These are phyloP conservation scores for Taphrina flavorubra DNA, from an alignment of 1,139 yeast species.

Conservation along the genomic window DNA sequence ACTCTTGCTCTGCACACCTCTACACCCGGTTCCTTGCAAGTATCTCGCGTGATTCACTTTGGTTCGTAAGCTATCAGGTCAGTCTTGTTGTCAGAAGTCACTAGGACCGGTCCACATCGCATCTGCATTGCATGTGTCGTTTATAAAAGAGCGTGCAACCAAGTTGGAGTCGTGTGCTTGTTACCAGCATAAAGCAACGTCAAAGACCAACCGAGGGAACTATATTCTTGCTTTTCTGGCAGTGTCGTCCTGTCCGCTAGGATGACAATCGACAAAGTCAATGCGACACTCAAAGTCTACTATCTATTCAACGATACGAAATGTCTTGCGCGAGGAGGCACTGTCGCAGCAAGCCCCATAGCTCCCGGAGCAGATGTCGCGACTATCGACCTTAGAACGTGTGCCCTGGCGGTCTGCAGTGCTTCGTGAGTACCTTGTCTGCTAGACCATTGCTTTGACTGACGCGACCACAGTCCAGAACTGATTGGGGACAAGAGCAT, in stretches of 20 bases:
- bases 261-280: constrained; percentile 18
- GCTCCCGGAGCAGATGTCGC: constrained; percentile 31
- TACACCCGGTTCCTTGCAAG: no score
- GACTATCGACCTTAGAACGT: constrained; percentile 15
- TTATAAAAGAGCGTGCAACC: not conserved
- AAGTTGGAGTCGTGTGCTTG: not conserved
- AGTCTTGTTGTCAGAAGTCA: no score
- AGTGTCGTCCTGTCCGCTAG: no score
- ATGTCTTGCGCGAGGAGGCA: constrained; percentile 25
- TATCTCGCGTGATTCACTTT: no score
- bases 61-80: no score
- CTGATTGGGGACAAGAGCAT: constrained; percentile 28
- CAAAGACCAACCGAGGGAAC: not conserved
- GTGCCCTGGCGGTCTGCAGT: constrained; percentile 34
- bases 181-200: not conserved
- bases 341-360: constrained; percentile 12
- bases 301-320: constrained; percentile 29
- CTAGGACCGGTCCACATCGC: no score
- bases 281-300: constrained; percentile 27
- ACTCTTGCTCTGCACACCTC: not conserved
- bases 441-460: not conserved
- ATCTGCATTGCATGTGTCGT: not conserved
- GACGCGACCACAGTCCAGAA: constrained; percentile 23
- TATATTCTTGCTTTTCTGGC: no score
- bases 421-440: constrained; percentile 2